Base-by-base conservation (phyloP, 352 stramenopile species). In the Globisporangium barbulae region DNA sequence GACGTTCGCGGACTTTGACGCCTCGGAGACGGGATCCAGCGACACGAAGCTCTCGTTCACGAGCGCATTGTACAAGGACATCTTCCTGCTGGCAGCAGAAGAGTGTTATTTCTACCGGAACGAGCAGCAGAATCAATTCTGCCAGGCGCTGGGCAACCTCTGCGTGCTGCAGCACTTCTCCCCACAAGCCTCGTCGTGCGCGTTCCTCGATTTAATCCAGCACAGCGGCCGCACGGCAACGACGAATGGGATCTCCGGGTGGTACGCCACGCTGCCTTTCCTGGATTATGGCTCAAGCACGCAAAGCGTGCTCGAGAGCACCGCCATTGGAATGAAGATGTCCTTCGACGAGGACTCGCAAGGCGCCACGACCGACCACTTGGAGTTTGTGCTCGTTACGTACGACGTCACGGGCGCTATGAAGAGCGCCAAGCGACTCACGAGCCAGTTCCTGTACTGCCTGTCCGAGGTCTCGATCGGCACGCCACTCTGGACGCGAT, bases 81-180 rank as follows among this genome's bases (percentile, higher is more conserved):
- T 88, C 8, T 97, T 92, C 63, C 59, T 83, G 37, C 64, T 83
- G 37, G 79, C 85, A 7, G 81, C 83, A 17, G 83, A 67, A n/a
- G 74, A 81, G 3, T 98, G 94, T 57, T 96, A 96, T 67, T 97
- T 92, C 64, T 97, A 97, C 67, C 68, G 78, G 35, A 85, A 55
- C 33, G 78, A 87, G 25, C 71, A 72, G 47, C 78, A 93, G 47
- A 82, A 81, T 21, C 61, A 48, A 35, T 89, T 85, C 55, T 98
- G 94, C 59, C 92, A 98, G 67, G 73, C 78, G 5, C 79, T 98
- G 6, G 88, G 85, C 12, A 98, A 98, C 65, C 64, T 98, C 15
- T 98, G 96, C 58, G 92, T 97, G 8, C 65, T 98, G n/a, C 85
- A 95, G 61, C 84, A 97, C 65, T 97, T 98, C 62, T 71, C 85